These are phyloP conservation scores for Moringa oleifera DNA, from an alignment of 345 rosid genomes.

Conservation along the genomic window DNA sequence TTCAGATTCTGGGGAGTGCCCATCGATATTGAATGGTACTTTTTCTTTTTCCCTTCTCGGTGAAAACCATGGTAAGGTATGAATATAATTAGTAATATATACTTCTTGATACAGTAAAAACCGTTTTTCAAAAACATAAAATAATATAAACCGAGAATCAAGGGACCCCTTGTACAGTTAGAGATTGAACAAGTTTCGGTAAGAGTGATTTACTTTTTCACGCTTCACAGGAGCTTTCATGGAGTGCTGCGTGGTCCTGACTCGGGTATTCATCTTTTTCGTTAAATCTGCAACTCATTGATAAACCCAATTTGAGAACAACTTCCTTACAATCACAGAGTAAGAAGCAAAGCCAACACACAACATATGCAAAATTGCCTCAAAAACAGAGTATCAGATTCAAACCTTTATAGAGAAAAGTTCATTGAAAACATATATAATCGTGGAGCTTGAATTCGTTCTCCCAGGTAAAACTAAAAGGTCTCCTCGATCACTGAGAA, in stretches of 20 bases:
- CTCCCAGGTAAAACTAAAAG: too few relatives aligned
- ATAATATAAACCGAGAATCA: conserved; percentile 6
- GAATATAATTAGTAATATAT: neutral
- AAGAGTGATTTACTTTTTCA: conserved; percentile 33
- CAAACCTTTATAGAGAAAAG: conserved; percentile 16
- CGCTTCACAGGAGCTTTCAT: conserved; percentile 28
- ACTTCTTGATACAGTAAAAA: conserved; percentile 14
- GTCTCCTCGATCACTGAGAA: conserved; percentile 12
- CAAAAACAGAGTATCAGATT: conserved; percentile 9
- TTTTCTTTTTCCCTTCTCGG: neutral
- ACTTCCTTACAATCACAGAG: neutral
- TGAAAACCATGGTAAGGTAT: too few relatives aligned
- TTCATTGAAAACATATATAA: conserved; percentile 15
- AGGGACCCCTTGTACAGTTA: conserved; percentile 13
- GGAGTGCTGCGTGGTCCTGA: conserved; percentile 24
- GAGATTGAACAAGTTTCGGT: conserved; percentile 15
- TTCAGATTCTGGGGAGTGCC: conserved; percentile 22
- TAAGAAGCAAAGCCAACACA: neutral
- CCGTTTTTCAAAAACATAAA: conserved; percentile 18
- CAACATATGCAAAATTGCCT: neutral
- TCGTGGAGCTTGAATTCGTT: too few relatives aligned
- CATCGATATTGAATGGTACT: conserved; percentile 21
- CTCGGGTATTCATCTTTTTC: conserved; percentile 34
- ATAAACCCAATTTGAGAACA: conserved; percentile 4
- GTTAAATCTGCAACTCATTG: conserved; percentile 6